These are phyloP conservation scores for Mycena albidolilacea DNA, from an alignment of 768 basidiomycete species.

Conservation along the genomic window DNA sequence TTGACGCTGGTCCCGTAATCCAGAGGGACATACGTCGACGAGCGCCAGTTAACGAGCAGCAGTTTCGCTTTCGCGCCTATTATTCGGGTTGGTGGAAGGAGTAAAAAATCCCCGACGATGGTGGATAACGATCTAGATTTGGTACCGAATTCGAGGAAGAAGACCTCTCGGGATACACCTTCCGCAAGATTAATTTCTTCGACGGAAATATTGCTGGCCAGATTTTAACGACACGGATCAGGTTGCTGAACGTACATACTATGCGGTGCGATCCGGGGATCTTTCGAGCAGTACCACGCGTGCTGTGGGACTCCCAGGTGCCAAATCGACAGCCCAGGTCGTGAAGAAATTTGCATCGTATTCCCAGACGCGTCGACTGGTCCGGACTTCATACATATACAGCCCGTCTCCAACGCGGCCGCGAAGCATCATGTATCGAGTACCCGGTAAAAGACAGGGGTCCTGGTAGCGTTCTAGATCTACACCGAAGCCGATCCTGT, in stretches of 20 bases:
- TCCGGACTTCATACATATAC: neutral
- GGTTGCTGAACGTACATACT: neutral
- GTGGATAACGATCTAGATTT: neutral
- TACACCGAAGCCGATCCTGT: neutral
- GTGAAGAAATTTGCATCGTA: neutral
- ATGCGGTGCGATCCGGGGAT: neutral
- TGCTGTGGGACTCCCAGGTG: neutral
- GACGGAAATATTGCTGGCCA: neutral
- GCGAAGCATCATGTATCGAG: neutral
- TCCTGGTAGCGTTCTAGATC: neutral
- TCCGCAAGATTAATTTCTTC: neutral
- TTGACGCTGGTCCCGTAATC: neutral
- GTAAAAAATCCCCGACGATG: neutral
- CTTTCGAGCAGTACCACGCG: neutral
- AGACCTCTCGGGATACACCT: neutral
- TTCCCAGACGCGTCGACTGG: neutral
- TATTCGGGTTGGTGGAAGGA: neutral
- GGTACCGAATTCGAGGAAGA: neutral
- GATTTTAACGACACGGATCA: neutral
- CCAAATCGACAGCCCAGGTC: neutral
- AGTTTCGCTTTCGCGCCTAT: neutral
- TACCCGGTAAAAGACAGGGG: neutral
- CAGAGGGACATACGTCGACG: neutral
- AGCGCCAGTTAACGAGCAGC: neutral
- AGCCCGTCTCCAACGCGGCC: neutral